These are phyloP conservation scores for Barnettozyma sucrosica DNA, from an alignment of 805 yeast genomes.

Conservation along the genomic window DNA sequence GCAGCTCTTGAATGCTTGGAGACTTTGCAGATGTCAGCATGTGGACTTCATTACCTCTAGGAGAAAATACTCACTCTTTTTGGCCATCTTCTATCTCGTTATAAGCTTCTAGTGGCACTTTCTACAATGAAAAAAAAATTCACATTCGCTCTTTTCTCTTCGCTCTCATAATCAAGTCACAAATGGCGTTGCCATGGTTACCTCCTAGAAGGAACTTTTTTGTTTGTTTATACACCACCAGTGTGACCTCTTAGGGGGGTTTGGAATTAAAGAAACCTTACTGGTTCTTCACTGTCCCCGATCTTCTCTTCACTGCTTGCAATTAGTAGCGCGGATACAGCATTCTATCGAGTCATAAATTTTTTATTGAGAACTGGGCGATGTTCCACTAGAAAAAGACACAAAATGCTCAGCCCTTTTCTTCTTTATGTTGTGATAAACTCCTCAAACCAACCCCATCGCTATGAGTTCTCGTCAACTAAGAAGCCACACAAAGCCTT, in stretches of 20 bases:
- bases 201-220: too few species aligned
- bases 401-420: neutral
- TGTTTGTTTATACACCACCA: too few species aligned
- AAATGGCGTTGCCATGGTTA: neutral
- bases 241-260: too few species aligned
- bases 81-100: constrained; percentile 18
- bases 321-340: too few species aligned
- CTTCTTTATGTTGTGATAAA: neutral
- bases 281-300: too few species aligned
- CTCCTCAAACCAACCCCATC: neutral
- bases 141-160: neutral
- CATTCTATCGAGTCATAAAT: too few species aligned
- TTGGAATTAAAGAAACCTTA: too few species aligned
- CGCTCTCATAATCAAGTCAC: neutral
- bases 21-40: constrained; percentile 24
- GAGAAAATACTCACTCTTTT: constrained; percentile 18
- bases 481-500: neutral
- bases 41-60: neutral
- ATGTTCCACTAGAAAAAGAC: too few species aligned
- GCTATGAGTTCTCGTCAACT: neutral
- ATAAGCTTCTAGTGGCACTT: neutral
- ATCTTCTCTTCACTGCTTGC: too few species aligned
- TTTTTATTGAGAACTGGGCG: too few species aligned
- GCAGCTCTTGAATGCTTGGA: constrained; percentile 76
- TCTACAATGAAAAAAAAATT: neutral